Base-by-base conservation (phyloP, 2,329 filamentous ascomycete genomes). In the Coniella vitis region DNA sequence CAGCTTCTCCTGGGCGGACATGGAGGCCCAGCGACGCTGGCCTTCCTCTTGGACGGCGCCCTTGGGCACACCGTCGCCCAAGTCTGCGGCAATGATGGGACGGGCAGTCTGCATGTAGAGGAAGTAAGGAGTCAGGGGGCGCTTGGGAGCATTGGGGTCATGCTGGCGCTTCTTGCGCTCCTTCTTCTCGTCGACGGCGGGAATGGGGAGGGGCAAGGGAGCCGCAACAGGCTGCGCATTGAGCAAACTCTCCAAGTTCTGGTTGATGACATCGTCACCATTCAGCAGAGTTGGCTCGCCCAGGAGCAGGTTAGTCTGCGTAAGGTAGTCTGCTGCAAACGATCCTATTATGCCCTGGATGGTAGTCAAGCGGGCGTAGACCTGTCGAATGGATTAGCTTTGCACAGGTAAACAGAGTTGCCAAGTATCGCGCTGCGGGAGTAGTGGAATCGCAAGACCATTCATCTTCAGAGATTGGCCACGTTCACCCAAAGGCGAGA, bases 61-160 rank as follows among this genome's bases (percentile, higher is more conserved):
- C 64, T 91, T 90, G 65, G 86, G 84, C 7, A 84, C 82, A 52
- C 81, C 76, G n/a, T 79, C 64, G 19, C 86, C 87, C 10, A 95
- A 77, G 58, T 94, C 89, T 31, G 74, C 76, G 49, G 87, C 84
- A 58, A 97, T 93, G 63, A 87, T 84, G 45, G 83, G 79, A 43
- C 93, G 86, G 56, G 89, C 89, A 56, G 86, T 84, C 66, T 94
- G 86, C 76, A 95, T 89, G 73, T 90, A 97, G 53, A 96, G 74
- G 74, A 97, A 95, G 74, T 94, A 96, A 2, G 91, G 90, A 5
- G 91, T 97, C 62, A 96, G 69, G 8, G 91, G 90, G 44, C 90
- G 83, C 79, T 96, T 97, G 52, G 91, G 91, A 7, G 90, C 90
- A 66, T 95, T 95, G 58, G 90, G 90, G 65, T 97, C 91, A 62